Evolutionary conservation across 495 filamentous ascomycete species (phyloP), one percentile per base, ranked within the genome.

Genomic region (Talaromyces wortmannii): DNA sequence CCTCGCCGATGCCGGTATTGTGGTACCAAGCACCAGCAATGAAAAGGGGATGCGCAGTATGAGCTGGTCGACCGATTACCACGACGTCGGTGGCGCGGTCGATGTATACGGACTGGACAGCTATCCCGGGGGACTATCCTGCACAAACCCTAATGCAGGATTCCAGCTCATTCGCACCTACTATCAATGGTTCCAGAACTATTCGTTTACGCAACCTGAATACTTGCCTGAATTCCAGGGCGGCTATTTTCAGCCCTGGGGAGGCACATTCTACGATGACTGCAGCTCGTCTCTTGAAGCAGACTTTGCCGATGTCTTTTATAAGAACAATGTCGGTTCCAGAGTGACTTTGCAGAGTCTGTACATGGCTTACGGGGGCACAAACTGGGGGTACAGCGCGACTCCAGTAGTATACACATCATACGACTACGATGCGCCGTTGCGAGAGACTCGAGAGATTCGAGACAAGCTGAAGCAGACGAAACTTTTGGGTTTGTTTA

Each of bases 321-420:
- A 82, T 60, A 82, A 82, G 60, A 75, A 78, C 52, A 78, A 81
- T 46, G 71, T 83, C 53, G 80, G 72, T 7, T 75, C 75, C 42
- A 57, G 75, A 18, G 63, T 77, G 0, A 81, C 73, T 0, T 54
- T 81, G 16, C 66, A 75, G 50, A 82, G 61, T 55, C 55, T 84
- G 43, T 83, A 83, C 52, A 83, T 83, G 80, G 65, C 70, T 0
- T 83, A 73, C 59, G 81, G 80, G 3, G 80, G 79, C 6, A 84
- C 81, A 1, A 82, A 78, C 59, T 84, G 79, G 79, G 80, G 72
- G 3, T 69, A 75, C 48, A 61, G 67, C 36, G 76, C 72, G 36
- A 67, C 74, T 0, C 78, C 77, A 0, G 75, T 76, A 4, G 76
- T 79, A 0, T 78, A 79, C 53, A 78, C 76, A 4, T 76, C 71